Evolutionary conservation across 495 filamentous ascomycete genomes (phyloP), one percentile per base, ranked within the genome.

Genomic region (Trichoderma erinaceum): DNA sequence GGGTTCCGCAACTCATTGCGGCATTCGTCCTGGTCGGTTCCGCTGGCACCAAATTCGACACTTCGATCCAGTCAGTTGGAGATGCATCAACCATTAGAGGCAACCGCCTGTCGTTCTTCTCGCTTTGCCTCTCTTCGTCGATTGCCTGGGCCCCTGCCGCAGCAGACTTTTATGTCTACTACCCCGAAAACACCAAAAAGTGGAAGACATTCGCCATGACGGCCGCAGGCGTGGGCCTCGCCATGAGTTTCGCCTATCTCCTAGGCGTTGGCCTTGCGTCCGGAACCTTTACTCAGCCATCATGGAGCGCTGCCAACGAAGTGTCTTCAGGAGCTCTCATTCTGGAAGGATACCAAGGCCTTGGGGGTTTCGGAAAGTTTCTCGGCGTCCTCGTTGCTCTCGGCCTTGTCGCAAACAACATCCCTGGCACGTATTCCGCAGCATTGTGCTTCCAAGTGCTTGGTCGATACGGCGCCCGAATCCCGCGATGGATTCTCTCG

Each of bases 181-280:
- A 88, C 71, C 87, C 86, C 0, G 83, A 83, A 68, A 76, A 80
- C 23, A 86, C 83, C 1, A 76, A 77, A 12, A 76, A 78, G 41
- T 75, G 78, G 68, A 88, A 87, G 72, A 79, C 88, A 41, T 76
- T 76, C 41, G 41, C 64, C 79, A 81, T 74, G 16, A 77, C 73
- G 21, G 44, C 72, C 16, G 29, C 65, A 16, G 74, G 74, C 1
- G 71, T 76, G 0, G 74, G 70, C 32, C 11, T 67, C 2, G 67
- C 67, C 8, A 73, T 76, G 61, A 70, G 69, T 0, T 43, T 89
- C 67, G 85, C 86, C 12, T 82, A 89, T 56, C 73, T 92, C 41
- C 75, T 92, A n/a, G 90, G 90, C 10, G 82, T 88, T n/a, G 90
- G 90, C 4, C 82, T 93, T 0, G 89, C 82, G 4, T 86, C 84